Evolutionary conservation across 2,329 filamentous ascomycete genomes (phyloP).

Genomic region (Leptographium flavum): DNA sequence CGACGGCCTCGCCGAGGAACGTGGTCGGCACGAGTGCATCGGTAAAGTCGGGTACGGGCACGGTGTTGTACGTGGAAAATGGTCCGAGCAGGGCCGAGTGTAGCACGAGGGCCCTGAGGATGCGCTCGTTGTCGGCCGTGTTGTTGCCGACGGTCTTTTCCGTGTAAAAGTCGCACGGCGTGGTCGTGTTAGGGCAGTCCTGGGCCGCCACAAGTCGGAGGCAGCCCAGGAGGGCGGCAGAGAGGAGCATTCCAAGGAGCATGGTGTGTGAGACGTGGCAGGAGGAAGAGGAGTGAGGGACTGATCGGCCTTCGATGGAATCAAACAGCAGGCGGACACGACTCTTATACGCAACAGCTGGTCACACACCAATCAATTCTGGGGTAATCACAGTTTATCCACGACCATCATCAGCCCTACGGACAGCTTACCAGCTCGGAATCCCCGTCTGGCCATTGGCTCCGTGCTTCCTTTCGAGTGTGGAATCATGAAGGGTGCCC

Average conservation of each 20-base stretch:
- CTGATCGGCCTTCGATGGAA: no score
- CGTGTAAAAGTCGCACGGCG: slow-evolving; percentile 7
- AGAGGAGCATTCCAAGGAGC: neutral
- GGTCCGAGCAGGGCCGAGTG: slow-evolving; percentile 6
- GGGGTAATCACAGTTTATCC: no score
- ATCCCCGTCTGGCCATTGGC: no score
- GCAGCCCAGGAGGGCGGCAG: neutral
- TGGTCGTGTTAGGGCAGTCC: slow-evolving; percentile 1
- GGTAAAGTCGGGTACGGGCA: slow-evolving; percentile 1
- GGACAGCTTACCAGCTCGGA: no score
- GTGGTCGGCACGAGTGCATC: slow-evolving; percentile 4
- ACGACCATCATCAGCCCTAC: no score
- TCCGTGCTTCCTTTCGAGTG: no score
- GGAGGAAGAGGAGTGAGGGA: no score
- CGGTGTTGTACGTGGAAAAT: slow-evolving; percentile 7
- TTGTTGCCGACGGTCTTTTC: slow-evolving; percentile 3
- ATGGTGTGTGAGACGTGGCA: no score
- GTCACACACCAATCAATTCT: no score
- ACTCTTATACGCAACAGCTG: no score
- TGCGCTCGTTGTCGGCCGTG: slow-evolving; percentile 2
- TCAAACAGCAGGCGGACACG: no score
- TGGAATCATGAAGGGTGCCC: no score
- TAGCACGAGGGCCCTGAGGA: slow-evolving; percentile 6
- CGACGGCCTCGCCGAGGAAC: slow-evolving; percentile 3
- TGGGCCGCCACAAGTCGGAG: neutral